phyloP scores from a whole-genome alignment of 345 rosid species.

The Streptanthus diversifolius region DNA sequence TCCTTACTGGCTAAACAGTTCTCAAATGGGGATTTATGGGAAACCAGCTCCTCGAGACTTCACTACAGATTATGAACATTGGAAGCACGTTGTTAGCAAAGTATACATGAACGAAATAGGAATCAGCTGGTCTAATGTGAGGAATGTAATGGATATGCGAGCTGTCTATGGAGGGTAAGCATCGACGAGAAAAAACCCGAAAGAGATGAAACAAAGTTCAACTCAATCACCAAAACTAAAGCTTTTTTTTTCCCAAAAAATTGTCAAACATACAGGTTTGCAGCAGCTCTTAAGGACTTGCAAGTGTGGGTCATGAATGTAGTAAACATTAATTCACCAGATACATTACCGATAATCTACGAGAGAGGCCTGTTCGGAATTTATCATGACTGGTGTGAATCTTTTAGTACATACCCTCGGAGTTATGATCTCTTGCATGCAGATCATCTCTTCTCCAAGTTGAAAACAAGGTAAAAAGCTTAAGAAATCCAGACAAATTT shows the following conservation, averaged over 20 bases:
- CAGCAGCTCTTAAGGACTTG: constrained; percentile 74
- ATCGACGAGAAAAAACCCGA: neutral
- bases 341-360: constrained; percentile 81
- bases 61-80: constrained; percentile 62
- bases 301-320: constrained; percentile 82
- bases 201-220: neutral
- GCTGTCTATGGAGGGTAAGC: constrained; percentile 89
- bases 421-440: constrained; percentile 85
- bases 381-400: constrained; percentile 95
- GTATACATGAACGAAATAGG: constrained; percentile 73
- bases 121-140: constrained; percentile 74
- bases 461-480: constrained; percentile 51
- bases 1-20: constrained; percentile 79
- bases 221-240: neutral
- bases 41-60: constrained; percentile 86
- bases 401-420: constrained; percentile 85
- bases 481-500: too few species aligned
- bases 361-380: constrained; percentile 90
- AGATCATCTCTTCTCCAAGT: constrained; percentile 87
- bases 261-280: constrained; percentile 50
- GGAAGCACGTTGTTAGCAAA: constrained; percentile 66
- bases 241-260: neutral
- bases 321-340: constrained; percentile 76
- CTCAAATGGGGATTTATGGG: constrained; percentile 92
- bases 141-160: constrained; percentile 95